Evolutionary conservation across 1,139 yeast genomes (phyloP).

Genomic region (Candida dubliniensis): DNA sequence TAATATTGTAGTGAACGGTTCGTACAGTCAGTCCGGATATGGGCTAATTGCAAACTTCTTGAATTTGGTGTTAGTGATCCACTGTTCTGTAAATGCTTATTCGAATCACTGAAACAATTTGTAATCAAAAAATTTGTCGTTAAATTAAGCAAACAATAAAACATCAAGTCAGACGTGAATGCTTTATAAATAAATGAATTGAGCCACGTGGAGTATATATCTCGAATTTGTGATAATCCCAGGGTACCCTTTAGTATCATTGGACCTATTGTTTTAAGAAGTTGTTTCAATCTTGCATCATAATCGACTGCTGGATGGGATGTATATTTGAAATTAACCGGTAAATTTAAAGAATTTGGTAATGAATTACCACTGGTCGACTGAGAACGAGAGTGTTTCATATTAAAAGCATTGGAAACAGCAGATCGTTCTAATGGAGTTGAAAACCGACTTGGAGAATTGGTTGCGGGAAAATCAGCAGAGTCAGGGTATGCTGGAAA

Average conservation of each 20-base stretch:
- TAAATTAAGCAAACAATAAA: conserved; percentile 40
- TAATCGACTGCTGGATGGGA: conserved; percentile 18
- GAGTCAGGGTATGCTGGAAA: conserved; percentile 40
- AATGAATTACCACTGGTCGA: conserved; percentile 10
- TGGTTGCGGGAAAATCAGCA: not conserved
- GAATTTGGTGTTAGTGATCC: conserved; percentile 4
- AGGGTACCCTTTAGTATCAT: conserved; percentile 29
- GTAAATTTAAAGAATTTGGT: conserved; percentile 20
- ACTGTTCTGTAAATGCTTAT: conserved; percentile 2
- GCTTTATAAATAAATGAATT: conserved; percentile 33
- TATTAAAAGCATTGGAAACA: not conserved
- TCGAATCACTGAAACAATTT: conserved; percentile 26
- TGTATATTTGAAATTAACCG: conserved; percentile 14
- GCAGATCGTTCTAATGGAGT: not conserved
- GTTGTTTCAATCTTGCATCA: conserved; percentile 14
- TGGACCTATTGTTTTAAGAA: conserved; percentile 19
- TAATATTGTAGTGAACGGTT: conserved; percentile 33
- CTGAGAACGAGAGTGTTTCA: not conserved
- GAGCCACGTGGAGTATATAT: conserved; percentile 36
- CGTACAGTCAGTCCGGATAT: conserved; percentile 2
- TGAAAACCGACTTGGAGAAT: not conserved
- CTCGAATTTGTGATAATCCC: conserved; percentile 30
- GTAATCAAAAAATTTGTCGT: conserved; percentile 43
- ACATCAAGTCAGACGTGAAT: conserved; percentile 28
- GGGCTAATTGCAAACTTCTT: conserved; percentile 6